phyloP scores from a whole-genome alignment of 1,284 basidiomycete genomes.

The Apiotrichum laibachii region DNA sequence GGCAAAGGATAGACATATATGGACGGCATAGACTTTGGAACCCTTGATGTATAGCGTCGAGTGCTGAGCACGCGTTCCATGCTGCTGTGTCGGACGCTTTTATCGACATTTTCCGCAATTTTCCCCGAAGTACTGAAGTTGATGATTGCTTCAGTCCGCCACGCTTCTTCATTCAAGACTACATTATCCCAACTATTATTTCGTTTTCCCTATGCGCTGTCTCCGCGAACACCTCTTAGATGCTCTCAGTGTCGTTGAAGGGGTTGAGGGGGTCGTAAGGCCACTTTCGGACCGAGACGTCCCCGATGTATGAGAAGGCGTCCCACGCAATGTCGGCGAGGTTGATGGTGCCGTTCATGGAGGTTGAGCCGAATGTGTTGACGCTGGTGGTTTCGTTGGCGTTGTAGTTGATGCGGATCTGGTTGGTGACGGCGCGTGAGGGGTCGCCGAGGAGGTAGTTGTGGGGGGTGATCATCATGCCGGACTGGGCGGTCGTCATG shows the following conservation, averaged over 20 bases:
- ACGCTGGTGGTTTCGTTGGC: slow-evolving; percentile 23
- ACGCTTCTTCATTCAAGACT: no score
- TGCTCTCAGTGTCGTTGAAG: slow-evolving; percentile 25
- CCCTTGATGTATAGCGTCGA: no score
- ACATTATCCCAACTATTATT: no score
- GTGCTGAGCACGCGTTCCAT: no score
- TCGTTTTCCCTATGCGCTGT: no score
- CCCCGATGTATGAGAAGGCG: slow-evolving; percentile 27
- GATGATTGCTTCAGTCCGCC: no score
- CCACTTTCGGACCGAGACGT: slow-evolving; percentile 38
- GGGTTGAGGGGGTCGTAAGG: slow-evolving; percentile 38
- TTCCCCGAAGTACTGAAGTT: no score
- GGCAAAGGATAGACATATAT: no score
- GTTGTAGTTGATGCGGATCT: slow-evolving; percentile 37
- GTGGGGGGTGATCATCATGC: slow-evolving; percentile 37
- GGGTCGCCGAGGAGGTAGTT: slow-evolving; percentile 23
- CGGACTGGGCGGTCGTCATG: slow-evolving; percentile 33
- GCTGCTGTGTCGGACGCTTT: no score
- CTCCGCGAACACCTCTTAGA: no score
- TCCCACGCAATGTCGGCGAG: slow-evolving; percentile 24
- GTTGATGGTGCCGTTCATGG: slow-evolving; percentile 26
- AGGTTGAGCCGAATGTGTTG: slow-evolving; percentile 29
- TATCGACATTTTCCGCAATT: no score
- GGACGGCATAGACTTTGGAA: no score
- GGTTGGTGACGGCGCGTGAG: slow-evolving; percentile 31